Conservation (phyloP, 2,329 filamentous ascomycete genomes). For the Trichoderma koningiopsis region DNA sequence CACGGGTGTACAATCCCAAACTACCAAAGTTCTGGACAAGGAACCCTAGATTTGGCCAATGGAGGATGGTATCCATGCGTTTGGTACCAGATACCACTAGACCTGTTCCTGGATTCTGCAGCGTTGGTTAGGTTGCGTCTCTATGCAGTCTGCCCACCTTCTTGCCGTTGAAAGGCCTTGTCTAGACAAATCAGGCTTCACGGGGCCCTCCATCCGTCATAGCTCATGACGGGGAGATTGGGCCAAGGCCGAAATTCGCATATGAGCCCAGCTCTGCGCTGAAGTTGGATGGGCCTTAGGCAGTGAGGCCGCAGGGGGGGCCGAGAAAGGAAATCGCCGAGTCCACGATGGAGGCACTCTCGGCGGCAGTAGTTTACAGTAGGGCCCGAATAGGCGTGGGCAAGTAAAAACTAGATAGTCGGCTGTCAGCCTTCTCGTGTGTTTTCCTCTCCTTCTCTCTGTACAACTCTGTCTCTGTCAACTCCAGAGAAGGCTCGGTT, state of each 20-base stretch:
- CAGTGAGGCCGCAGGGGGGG: constrained; percentile 22
- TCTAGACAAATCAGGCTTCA: constrained; percentile 2
- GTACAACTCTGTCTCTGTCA: constrained; percentile 35
- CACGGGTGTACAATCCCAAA: constrained; percentile 4
- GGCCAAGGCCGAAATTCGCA: not conserved
- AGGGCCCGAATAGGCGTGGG: constrained; percentile 12
- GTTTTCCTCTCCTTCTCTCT: constrained; percentile 18
- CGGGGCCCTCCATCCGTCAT: constrained; percentile 1
- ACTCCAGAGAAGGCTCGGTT: constrained; percentile 37
- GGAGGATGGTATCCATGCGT: not conserved
- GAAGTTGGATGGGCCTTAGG: constrained; percentile 12
- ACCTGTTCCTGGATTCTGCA: constrained; percentile 38
- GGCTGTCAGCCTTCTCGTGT: constrained; percentile 4
- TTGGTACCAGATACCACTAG: constrained; percentile 30
- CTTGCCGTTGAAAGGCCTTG: constrained; percentile 7
- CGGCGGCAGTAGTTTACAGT: constrained; percentile 13
- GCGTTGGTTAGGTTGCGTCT: not conserved
- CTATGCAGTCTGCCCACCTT: constrained; percentile 3
- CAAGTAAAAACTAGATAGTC: constrained; percentile 23
- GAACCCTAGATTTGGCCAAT: constrained; percentile 15
- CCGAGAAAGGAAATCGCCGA: constrained; percentile 33
- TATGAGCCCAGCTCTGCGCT: constrained; percentile 2
- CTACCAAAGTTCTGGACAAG: not conserved
- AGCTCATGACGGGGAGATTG: constrained; percentile 21
- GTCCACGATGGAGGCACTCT: constrained; percentile 24